Evolutionary conservation across 352 stramenopile species (phyloP).

Genomic region (Phytophthora megakarya): DNA sequence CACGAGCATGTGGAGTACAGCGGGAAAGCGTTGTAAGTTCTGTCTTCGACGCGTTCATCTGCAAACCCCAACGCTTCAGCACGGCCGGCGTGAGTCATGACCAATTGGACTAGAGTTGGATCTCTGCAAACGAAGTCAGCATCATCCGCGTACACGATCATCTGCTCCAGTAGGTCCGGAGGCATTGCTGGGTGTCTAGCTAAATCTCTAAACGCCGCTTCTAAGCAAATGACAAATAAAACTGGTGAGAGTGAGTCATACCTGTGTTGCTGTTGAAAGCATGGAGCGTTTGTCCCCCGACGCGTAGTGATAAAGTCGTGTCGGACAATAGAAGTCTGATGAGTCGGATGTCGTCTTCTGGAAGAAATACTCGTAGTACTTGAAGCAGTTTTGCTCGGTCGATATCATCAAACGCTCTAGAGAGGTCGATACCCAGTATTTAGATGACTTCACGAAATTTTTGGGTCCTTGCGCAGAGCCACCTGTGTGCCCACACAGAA

Average conservation of each 20-base stretch:
- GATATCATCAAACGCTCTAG: constrained; percentile 9
- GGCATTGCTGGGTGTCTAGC: too few species aligned
- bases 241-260: too few species aligned
- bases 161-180: background rate
- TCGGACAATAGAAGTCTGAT: constrained; percentile 1
- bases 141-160: constrained; percentile 11
- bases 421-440: constrained; percentile 15
- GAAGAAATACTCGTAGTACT: constrained; percentile 4
- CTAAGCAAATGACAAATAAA: too few species aligned
- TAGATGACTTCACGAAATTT: background rate
- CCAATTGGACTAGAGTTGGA: background rate
- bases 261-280: too few species aligned
- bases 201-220: too few species aligned
- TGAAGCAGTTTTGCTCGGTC: constrained; percentile 3
- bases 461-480: background rate
- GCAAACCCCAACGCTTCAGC: constrained; percentile 1
- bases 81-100: background rate
- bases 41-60: constrained; percentile 17
- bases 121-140: constrained; percentile 1
- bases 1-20: too few species aligned
- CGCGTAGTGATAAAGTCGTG: background rate
- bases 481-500: background rate
- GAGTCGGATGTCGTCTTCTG: background rate
- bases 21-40: background rate
- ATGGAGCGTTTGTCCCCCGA: background rate